A percentile compares a stretch with the other conserved stretches of the same genome.
These are phyloP conservation scores for Phaseolus coccineus DNA, from an alignment of 331 rosid species.

Conservation along the genomic window DNA sequence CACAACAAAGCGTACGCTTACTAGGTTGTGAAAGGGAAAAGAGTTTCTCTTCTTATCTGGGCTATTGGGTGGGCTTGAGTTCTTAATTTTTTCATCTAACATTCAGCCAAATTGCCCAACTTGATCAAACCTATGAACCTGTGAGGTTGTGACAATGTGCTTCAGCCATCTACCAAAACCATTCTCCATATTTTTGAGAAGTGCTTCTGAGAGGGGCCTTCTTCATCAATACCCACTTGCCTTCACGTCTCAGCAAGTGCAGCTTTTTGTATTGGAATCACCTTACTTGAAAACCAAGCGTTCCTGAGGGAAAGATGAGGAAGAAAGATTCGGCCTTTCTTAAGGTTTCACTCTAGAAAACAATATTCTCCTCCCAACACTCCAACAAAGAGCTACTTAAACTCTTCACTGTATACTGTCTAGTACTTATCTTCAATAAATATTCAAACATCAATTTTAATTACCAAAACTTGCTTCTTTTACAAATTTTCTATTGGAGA, in stretches of 20 bases:
- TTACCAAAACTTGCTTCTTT: not conserved
- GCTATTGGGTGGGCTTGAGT: too few species aligned
- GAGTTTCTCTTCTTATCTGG: too few species aligned
- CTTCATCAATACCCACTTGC: not conserved
- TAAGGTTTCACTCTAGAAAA: not conserved
- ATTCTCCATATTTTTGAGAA: too few species aligned
- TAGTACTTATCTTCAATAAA: not conserved
- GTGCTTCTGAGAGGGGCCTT: too few species aligned
- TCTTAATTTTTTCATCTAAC: too few species aligned
- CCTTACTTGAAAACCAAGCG: conserved; percentile 40
- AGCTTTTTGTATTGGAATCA: conserved; percentile 41
- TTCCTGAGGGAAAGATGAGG: not conserved
- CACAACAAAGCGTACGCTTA: too few species aligned
- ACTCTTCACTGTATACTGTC: not conserved
- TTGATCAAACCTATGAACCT: too few species aligned
- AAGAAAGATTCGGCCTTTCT: not conserved
- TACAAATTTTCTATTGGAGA: too few species aligned
- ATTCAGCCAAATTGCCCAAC: too few species aligned
- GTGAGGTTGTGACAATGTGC: too few species aligned
- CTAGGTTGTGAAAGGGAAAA: too few species aligned
- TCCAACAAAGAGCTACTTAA: not conserved
- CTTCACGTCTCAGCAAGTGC: conserved; percentile 23
- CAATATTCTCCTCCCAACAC: not conserved
- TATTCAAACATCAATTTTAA: not conserved
- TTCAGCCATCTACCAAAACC: too few species aligned